These are phyloP conservation scores for Posidonia australis DNA, from an alignment of 106 monocot genomes.

Conservation along the genomic window DNA sequence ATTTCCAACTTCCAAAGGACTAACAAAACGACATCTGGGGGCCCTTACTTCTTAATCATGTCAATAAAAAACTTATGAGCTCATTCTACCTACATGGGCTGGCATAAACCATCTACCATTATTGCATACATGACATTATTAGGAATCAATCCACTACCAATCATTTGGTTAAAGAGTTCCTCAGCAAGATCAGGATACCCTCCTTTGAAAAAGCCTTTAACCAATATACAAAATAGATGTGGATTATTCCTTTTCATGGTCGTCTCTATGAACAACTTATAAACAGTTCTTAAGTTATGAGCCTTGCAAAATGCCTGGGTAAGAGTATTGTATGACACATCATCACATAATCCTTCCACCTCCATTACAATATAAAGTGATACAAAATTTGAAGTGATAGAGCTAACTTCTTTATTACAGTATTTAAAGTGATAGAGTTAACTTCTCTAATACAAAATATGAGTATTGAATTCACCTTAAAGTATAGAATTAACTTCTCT, in stretches of 20 bases:
- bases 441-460: no score
- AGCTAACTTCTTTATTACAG: no score
- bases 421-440: no score
- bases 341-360: constrained; percentile 58
- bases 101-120: constrained; percentile 67
- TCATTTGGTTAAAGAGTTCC: constrained; percentile 73
- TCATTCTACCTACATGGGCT: constrained; percentile 30
- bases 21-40: constrained; percentile 61
- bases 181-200: constrained; percentile 51
- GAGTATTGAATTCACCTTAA: no score
- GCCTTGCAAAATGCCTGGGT: constrained; percentile 59
- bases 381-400: no score
- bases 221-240: constrained; percentile 64
- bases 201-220: constrained; percentile 64
- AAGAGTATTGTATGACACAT: constrained; percentile 75
- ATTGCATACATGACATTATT: constrained; percentile 60
- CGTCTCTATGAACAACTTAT: constrained; percentile 63
- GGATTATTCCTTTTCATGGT: constrained; percentile 43
- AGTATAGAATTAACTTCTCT: no score
- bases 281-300: constrained; percentile 35
- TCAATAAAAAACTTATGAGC: constrained; percentile 40
- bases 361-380: no score
- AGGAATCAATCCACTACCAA: constrained; percentile 31
- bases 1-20: no score
- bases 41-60: constrained; percentile 54